phyloP scores from a whole-genome alignment of 768 basidiomycete species.

The Neoboletus magnificus region DNA sequence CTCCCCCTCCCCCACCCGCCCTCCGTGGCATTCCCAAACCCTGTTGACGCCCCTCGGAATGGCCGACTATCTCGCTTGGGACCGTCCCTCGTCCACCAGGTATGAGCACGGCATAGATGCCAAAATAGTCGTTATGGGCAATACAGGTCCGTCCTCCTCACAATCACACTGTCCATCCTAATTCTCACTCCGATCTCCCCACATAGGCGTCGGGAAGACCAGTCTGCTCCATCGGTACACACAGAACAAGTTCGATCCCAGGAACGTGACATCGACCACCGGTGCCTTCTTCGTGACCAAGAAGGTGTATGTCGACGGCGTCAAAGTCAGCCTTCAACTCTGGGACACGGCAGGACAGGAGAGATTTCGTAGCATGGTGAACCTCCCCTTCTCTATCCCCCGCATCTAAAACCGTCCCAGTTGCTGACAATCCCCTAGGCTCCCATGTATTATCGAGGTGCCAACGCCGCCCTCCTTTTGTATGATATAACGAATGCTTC shows the following conservation, averaged over 20 bases:
- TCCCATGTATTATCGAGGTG: constrained; percentile 96
- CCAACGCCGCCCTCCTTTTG: constrained; percentile 88
- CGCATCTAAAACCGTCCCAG: constrained; percentile 12
- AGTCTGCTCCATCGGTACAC: constrained; percentile 88
- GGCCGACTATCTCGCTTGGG: constrained; percentile 58
- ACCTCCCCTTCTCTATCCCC: constrained; percentile 20
- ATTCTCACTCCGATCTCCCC: constrained; percentile 14
- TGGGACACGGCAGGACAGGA: constrained; percentile 97
- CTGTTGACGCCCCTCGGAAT: constrained; percentile 37
- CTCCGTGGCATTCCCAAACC: constrained; percentile 41
- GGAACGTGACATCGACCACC: constrained; percentile 86
- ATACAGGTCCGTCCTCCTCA: constrained; percentile 45
- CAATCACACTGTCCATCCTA: constrained; percentile 15
- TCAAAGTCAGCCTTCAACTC: constrained; percentile 81
- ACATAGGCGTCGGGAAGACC: constrained; percentile 84
- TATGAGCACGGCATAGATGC: constrained; percentile 87
- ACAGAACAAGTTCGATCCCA: constrained; percentile 84
- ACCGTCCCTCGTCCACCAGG: constrained; percentile 64
- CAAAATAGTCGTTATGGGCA: constrained; percentile 96
- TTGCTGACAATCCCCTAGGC: constrained; percentile 48
- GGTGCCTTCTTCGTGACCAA: constrained; percentile 94
- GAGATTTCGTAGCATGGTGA: constrained; percentile 85
- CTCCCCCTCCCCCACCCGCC: constrained; percentile 42
- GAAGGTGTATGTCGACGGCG: constrained; percentile 81
- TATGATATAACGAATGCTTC: constrained; percentile 93